Conservation (phyloP, 768 basidiomycete genomes). For the Calocybe cyanea region DNA sequence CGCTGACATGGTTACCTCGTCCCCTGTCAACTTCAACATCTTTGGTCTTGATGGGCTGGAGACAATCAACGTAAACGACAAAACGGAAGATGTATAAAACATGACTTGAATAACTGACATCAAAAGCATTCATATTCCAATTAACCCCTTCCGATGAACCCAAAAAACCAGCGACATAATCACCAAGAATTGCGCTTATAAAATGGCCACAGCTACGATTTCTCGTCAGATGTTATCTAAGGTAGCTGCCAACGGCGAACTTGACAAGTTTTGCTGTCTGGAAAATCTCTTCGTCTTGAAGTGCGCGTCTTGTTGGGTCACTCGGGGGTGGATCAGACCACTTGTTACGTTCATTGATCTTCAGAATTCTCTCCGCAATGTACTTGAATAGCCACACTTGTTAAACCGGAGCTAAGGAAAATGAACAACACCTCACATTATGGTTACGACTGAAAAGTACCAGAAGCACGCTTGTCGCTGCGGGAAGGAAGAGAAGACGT, state of each 20-base stretch:
- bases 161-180: slow-evolving; percentile 57
- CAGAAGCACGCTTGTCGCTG: slow-evolving; percentile 49
- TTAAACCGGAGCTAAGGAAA: neutral
- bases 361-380: slow-evolving; percentile 47
- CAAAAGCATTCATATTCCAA: slow-evolving; percentile 52
- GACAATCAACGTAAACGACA: neutral
- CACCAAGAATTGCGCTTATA: slow-evolving; percentile 49
- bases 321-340: slow-evolving; percentile 41
- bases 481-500: slow-evolving; percentile 49
- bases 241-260: slow-evolving; percentile 16
- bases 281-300: slow-evolving; percentile 57
- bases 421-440: slow-evolving; percentile 35
- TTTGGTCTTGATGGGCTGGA: slow-evolving; percentile 33
- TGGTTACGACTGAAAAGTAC: slow-evolving; percentile 58
- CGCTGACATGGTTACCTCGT: slow-evolving; percentile 58
- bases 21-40: slow-evolving; percentile 40
- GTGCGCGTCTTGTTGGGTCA: slow-evolving; percentile 20
- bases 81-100: neutral
- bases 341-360: slow-evolving; percentile 49
- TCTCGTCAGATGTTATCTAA: neutral
- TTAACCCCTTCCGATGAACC: slow-evolving; percentile 47
- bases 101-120: slow-evolving; percentile 18
- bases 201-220: slow-evolving; percentile 44
- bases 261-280: slow-evolving; percentile 52
- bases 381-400: slow-evolving; percentile 24